Conservation (phyloP, 1,139 yeast species). For the Pichia cactophila region DNA sequence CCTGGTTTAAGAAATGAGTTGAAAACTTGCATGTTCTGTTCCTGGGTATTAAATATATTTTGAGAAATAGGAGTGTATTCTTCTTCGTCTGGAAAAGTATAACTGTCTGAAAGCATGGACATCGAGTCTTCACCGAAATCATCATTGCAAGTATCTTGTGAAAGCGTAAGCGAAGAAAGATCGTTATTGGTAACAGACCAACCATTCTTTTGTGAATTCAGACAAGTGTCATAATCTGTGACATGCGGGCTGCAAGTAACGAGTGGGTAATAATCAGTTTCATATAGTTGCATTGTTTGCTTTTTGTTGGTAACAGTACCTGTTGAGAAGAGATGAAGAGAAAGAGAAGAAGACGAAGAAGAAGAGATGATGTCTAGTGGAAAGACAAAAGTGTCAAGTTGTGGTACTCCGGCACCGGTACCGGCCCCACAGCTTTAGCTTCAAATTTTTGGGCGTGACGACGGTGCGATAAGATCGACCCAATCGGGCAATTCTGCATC, state of each 20-base stretch:
- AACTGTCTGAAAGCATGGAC: background rate
- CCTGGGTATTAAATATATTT: background rate
- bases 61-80: background rate
- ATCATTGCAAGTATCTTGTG: background rate
- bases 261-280: background rate
- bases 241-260: background rate
- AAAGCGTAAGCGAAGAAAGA: too few species aligned
- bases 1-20: slow-evolving; percentile 48
- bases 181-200: background rate
- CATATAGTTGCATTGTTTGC: background rate
- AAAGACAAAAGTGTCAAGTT: background rate
- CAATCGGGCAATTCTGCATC: background rate
- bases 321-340: too few species aligned
- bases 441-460: too few species aligned
- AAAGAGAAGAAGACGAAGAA: background rate
- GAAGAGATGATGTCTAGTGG: too few species aligned
- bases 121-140: background rate
- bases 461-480: background rate
- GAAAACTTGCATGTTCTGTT: background rate
- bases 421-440: too few species aligned
- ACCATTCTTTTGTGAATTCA: background rate
- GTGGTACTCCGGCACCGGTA: background rate
- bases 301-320: too few species aligned
- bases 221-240: too few species aligned
- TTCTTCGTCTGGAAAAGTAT: too few species aligned